A percentile compares a stretch with the other conserved stretches of the same genome.
These are phyloP conservation scores for Xylaria longipes DNA, from an alignment of 495 filamentous ascomycete species.

Conservation along the genomic window DNA sequence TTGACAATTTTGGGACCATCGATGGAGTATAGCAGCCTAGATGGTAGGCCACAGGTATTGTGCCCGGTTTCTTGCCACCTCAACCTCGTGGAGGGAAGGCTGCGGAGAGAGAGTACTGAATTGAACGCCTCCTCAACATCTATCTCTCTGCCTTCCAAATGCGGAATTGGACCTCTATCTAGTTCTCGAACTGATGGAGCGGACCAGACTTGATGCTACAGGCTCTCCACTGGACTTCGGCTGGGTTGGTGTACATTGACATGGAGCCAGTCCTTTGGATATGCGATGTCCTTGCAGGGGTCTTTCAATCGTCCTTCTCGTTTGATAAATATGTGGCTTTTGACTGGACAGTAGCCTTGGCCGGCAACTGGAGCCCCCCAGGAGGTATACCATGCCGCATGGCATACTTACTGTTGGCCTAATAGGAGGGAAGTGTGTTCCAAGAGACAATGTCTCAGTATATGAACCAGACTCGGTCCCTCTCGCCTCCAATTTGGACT, in stretches of 20 bases:
- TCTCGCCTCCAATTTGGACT: not conserved
- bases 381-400: not conserved
- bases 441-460: conserved; percentile 5
- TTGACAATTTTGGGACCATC: not conserved
- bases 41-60: not conserved
- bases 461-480: conserved; percentile 21
- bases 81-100: not conserved
- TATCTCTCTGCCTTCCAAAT: conserved; percentile 23
- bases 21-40: not conserved
- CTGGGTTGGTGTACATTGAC: not conserved
- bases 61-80: not conserved
- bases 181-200: conserved; percentile 12
- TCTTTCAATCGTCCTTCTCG: not conserved
- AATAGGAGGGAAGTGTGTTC: conserved; percentile 1
- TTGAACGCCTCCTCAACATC: not conserved
- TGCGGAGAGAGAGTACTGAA: not conserved
- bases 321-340: conserved; percentile 1
- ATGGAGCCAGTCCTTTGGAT: conserved; percentile 24
- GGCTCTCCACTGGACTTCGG: not conserved
- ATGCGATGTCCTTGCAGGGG: conserved; percentile 9
- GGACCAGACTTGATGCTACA: not conserved
- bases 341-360: conserved; percentile 2
- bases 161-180: conserved; percentile 9
- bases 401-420: not conserved
- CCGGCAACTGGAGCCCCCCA: not conserved